Conservation (phyloP, 805 yeast genomes). For the Phaffomyces thermotolerans region DNA sequence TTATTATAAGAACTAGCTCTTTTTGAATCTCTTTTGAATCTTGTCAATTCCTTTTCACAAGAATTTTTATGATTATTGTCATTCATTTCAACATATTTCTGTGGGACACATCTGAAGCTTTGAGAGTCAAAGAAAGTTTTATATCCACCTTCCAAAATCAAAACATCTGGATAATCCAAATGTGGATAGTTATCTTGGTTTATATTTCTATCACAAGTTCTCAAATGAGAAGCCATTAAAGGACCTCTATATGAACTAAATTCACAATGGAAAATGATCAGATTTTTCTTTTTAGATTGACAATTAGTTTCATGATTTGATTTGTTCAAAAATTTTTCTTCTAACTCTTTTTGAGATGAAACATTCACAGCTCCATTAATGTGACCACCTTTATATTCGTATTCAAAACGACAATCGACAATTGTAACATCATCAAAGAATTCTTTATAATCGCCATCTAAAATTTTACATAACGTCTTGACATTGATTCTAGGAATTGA, state of each 20-base stretch:
- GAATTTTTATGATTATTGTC: constrained; percentile 44
- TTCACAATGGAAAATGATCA: constrained; percentile 90
- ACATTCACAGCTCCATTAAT: constrained; percentile 77
- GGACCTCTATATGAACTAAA: constrained; percentile 94
- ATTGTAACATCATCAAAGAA: constrained; percentile 40
- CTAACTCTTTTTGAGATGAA: constrained; percentile 62
- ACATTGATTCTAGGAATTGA: constrained; percentile 64
- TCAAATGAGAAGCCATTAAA: constrained; percentile 75
- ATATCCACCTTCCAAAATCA: constrained; percentile 89
- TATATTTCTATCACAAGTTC: constrained; percentile 72
- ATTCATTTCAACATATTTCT: constrained; percentile 82
- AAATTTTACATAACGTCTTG: constrained; percentile 46
- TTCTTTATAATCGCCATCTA: constrained; percentile 46
- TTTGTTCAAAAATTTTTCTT: constrained; percentile 36
- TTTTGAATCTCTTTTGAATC: constrained; percentile 41
- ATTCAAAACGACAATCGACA: constrained; percentile 87
- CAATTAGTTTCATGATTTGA: constrained; percentile 9
- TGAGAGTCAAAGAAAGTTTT: constrained; percentile 60
- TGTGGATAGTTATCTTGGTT: constrained; percentile 75
- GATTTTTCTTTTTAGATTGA: constrained; percentile 26
- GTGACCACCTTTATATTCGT: constrained; percentile 92
- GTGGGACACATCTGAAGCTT: constrained; percentile 60
- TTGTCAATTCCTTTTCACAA: constrained; percentile 47
- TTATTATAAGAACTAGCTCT: constrained; percentile 30
- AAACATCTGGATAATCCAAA: constrained; percentile 81